Conservation (phyloP, 345 rosid species). For the Moricandia arvensis region DNA sequence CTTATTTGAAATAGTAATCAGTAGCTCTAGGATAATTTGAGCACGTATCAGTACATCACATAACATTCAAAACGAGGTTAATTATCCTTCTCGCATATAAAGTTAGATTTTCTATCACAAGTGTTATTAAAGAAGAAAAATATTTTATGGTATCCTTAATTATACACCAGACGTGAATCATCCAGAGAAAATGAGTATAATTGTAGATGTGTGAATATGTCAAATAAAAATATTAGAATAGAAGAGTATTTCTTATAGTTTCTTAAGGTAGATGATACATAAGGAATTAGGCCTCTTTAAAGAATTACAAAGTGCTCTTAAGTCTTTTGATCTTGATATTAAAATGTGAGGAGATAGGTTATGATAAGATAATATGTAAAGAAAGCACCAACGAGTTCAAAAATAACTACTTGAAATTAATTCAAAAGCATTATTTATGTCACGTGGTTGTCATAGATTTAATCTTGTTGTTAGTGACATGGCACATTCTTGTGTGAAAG, state of each 20-base stretch:
- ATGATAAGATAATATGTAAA: background rate
- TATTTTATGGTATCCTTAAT: too few relatives aligned
- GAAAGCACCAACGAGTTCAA: background rate
- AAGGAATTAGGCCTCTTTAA: background rate
- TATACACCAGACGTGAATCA: background rate
- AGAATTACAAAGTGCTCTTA: background rate
- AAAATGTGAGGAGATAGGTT: background rate
- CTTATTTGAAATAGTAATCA: too few relatives aligned
- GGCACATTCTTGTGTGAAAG: background rate
- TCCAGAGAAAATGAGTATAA: background rate
- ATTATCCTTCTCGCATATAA: background rate
- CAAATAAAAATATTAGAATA: background rate
- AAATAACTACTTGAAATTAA: background rate
- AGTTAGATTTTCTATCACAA: background rate
- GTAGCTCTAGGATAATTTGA: too few relatives aligned
- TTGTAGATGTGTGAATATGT: background rate
- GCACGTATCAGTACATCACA: background rate
- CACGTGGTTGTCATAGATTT: background rate
- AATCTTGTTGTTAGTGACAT: background rate
- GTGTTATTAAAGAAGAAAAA: too few relatives aligned
- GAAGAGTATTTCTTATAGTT: background rate
- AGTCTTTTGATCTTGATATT: background rate
- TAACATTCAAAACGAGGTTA: background rate
- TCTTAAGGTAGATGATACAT: background rate
- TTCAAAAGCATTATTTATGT: background rate